phyloP scores from a whole-genome alignment of 805 yeast species.

The Ogataea allantospora region DNA sequence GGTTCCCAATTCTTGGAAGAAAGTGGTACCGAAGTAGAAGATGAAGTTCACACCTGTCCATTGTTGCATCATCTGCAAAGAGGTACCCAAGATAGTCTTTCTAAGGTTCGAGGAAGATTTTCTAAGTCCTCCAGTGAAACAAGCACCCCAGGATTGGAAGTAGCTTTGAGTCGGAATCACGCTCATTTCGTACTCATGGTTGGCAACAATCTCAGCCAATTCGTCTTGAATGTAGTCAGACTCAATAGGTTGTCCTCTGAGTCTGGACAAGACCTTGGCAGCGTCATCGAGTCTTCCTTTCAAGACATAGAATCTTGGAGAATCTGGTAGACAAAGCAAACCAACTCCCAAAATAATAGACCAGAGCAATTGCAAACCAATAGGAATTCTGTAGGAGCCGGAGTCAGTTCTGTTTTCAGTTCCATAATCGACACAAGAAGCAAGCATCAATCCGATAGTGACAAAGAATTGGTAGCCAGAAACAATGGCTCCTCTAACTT shows the following conservation, averaged over 20 bases:
- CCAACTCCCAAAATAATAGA: slow-evolving; percentile 62
- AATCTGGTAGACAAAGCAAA: slow-evolving; percentile 66
- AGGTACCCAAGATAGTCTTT: slow-evolving; percentile 44
- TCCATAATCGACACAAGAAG: slow-evolving; percentile 69
- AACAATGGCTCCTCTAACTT: slow-evolving; percentile 76
- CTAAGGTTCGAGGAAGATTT: slow-evolving; percentile 39
- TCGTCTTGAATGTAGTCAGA: slow-evolving; percentile 47
- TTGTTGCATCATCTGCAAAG: slow-evolving; percentile 59
- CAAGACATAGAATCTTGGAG: slow-evolving; percentile 69
- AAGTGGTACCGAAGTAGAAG: slow-evolving; percentile 71
- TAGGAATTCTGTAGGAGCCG: slow-evolving; percentile 71
- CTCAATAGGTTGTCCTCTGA: slow-evolving; percentile 52
- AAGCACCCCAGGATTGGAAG: slow-evolving; percentile 41
- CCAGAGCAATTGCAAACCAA: slow-evolving; percentile 71
- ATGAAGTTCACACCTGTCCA: slow-evolving; percentile 76
- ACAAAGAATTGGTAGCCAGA: slow-evolving; percentile 64
- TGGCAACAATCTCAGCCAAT: slow-evolving; percentile 50
- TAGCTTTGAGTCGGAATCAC: slow-evolving; percentile 35
- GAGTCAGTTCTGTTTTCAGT: slow-evolving; percentile 51
- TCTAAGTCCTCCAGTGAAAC: slow-evolving; percentile 42
- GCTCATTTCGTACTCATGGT: slow-evolving; percentile 45
- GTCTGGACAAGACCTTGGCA: slow-evolving; percentile 48
- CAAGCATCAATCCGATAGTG: slow-evolving; percentile 71
- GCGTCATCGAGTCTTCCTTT: slow-evolving; percentile 59
- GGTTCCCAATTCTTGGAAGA: slow-evolving; percentile 54